Base-by-base conservation (phyloP, 2,329 filamentous ascomycete species). In the Phaeosphaeria sp. region DNA sequence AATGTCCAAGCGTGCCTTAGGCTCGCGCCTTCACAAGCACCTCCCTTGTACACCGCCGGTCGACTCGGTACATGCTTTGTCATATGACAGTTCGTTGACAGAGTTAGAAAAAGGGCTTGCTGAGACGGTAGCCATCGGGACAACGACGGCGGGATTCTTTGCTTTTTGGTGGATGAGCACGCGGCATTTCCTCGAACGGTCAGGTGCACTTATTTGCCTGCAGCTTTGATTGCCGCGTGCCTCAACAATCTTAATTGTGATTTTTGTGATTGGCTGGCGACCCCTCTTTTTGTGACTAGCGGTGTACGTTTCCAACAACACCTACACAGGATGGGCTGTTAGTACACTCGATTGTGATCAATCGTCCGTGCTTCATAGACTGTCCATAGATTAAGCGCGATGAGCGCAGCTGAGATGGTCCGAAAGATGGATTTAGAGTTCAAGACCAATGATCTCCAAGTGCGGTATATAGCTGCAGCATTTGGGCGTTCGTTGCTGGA, bases 161-260 rank as follows among this genome's bases (percentile, higher is more conserved):
- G 56, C 61, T 59, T 64, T 61, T 62, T 58, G 53, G 61, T 57
- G 52, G 56, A 54, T 44, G 50, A 60, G n/a, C 46, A 52, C 55
- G 46, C 55, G 56, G 59, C 52, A 58, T 53, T 65, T 54, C 55
- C 57, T 60, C 57, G 50, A 64, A 56, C 56, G 60, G 66, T 74
- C 72, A 74, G 72, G 68, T 75, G 72, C 64, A 71, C 65, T 55
- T 60, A 59, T 62, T 60, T 46, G 60, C 56, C 71, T 75, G 72
- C 71, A 67, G 60, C 68, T 65, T 65, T 66, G 64, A 63, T 63
- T 60, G 60, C 58, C 65, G 64, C 60, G 63, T 63, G 59, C 53
- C 67, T 65, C 68, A 71, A 71, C 68, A 68, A 59, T 68, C 65
- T 59, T 57, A 55, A 42, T 47, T 47, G 59, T 44, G 57, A 64